Evolutionary conservation across 139 green algal genomes (phyloP), one percentile per base, ranked within the genome.

Genomic region (Coccomyxa sp.): DNA sequence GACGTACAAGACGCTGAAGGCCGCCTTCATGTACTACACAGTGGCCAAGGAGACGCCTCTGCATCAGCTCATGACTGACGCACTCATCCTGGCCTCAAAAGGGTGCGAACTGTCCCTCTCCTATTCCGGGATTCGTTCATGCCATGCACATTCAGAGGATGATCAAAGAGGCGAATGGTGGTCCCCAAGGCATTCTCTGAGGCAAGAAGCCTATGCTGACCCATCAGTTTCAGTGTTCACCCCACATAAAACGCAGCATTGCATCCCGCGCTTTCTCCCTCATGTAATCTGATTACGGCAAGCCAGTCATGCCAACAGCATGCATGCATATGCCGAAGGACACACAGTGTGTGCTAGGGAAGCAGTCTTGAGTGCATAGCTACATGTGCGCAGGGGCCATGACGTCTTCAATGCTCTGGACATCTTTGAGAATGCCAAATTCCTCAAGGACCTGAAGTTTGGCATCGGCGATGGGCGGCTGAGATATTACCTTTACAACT

Each of bases 401-500:
- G 96, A 99, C 81, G 96, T 99, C 12, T 99, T 98, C 90, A 99
- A 99, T 81, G 92, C 94, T 2, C 92, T 99, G 37, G 94, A 99
- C 85, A 91, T 99, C 55, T 87, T 97, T 82, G 80, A 94, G n/a
- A 88, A 96, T 74, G 37, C 58, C 0, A 71, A 69, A 5, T 91
- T 96, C 44, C 73, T 97, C 22, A 91, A 92, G 58, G 90, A 96
- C 24, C 92, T 99, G 68, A 99, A 99, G 86, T 99, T 99, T 89
- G 96, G 96, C 37, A 94, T 96, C n/a, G 96, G 96, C 0, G 96
- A 99, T 76, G 96, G 96, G 55, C 84, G 92, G 74, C 88, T 99
- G 82, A 89, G 96, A 38, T 99, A 98, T 84, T 99, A 99, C 84
- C 85, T 99, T 58, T 99, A 96, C 92, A 99, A 99, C 88, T 99